A percentile compares a stretch with the other conserved stretches of the same genome.
phyloP scores from a whole-genome alignment of 768 basidiomycete species.

The Mrakia frigida region DNA sequence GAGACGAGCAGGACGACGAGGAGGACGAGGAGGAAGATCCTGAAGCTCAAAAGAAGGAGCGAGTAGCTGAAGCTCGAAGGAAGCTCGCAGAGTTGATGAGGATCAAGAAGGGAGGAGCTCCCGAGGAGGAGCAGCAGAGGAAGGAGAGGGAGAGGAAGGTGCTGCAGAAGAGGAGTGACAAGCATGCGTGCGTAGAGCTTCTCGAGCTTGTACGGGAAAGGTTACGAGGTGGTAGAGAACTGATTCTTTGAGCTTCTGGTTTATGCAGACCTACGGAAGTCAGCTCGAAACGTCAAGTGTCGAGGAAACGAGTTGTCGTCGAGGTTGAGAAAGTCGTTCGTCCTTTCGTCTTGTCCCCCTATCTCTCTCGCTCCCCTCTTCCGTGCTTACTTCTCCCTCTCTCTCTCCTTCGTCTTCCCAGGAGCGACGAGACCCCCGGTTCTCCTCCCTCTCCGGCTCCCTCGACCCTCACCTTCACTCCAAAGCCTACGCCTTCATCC shows the following conservation, averaged over 20 bases:
- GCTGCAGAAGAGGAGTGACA: conserved; percentile 61
- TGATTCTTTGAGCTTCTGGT: background rate
- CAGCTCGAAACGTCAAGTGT: conserved; percentile 78
- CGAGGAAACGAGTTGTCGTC: conserved; percentile 63
- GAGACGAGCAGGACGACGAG: conserved; percentile 44
- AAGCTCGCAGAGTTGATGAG: conserved; percentile 27
- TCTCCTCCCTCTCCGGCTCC: conserved; percentile 62
- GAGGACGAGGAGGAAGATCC: conserved; percentile 44
- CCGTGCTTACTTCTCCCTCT: background rate
- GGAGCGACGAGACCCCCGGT: conserved; percentile 82
- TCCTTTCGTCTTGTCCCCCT: conserved; percentile 12
- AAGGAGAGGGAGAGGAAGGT: conserved; percentile 46
- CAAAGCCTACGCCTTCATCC: conserved; percentile 68
- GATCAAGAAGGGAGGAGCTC: conserved; percentile 33
- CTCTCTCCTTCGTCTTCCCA: conserved; percentile 40
- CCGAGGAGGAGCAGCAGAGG: conserved; percentile 50
- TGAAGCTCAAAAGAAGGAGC: conserved; percentile 21
- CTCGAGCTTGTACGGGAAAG: background rate
- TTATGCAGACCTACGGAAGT: conserved; percentile 67
- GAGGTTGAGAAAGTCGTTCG: conserved; percentile 63
- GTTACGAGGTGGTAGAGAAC: too few species aligned
- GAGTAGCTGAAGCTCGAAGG: conserved; percentile 28
- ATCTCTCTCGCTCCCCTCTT: background rate
- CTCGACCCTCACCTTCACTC: conserved; percentile 63
- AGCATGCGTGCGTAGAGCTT: conserved; percentile 69